A percentile compares a stretch with the other conserved stretches of the same genome.
Conservation (phyloP, 768 basidiomycete species). For the Trametopsis cervina region DNA sequence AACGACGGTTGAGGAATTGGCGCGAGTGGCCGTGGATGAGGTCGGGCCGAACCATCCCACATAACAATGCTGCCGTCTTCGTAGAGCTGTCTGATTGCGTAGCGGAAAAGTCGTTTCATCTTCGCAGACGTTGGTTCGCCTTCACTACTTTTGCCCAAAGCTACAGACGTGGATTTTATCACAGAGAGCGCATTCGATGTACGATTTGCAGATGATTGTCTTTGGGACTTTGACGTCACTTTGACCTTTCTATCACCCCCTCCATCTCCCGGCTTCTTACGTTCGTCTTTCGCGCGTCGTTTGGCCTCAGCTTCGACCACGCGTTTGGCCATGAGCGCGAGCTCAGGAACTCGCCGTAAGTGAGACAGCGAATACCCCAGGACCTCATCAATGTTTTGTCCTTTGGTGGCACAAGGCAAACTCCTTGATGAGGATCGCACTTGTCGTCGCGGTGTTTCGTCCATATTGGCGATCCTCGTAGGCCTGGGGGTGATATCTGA, state of each 20-base stretch:
- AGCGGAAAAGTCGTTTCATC: constrained; percentile 63
- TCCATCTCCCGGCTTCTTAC: constrained; percentile 37
- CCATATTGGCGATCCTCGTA: constrained; percentile 3
- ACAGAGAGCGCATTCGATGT: background rate
- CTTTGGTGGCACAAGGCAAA: background rate
- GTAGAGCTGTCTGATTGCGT: constrained; percentile 56
- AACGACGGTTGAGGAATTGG: constrained; percentile 7
- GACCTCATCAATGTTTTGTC: constrained; percentile 12
- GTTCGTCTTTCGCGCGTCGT: constrained; percentile 43
- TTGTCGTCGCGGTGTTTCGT: background rate
- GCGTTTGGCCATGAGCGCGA: constrained; percentile 53
- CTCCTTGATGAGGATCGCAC: background rate
- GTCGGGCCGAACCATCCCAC: constrained; percentile 58
- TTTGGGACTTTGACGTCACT: constrained; percentile 2
- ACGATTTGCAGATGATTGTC: background rate
- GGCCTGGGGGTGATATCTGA: constrained; percentile 22
- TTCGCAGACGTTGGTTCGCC: constrained; percentile 26
- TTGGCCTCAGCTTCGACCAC: constrained; percentile 58
- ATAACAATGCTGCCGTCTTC: constrained; percentile 70
- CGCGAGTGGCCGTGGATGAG: constrained; percentile 18
- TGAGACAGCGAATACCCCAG: constrained; percentile 67
- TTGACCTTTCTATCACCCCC: constrained; percentile 9
- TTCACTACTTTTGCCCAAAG: constrained; percentile 15
- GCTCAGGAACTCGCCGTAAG: constrained; percentile 70
- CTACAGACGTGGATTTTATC: background rate